Percentiles rank a stretch among this genome's conserved stretches.
Conservation (phyloP, 2,329 filamentous ascomycete genomes). For the Colletotrichum sp. region DNA sequence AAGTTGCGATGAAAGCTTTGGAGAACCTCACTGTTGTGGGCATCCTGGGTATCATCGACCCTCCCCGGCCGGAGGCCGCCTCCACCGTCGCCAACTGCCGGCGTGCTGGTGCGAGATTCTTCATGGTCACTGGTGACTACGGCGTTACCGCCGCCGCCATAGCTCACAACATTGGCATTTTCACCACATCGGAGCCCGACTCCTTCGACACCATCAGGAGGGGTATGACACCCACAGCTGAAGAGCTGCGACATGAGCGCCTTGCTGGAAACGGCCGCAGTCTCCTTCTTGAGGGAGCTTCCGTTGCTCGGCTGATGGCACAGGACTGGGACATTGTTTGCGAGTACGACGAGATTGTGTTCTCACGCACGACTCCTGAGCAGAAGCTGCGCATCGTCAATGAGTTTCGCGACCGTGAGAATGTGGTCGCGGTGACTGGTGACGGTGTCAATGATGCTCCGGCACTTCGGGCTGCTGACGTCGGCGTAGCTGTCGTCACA, state of each 20-base stretch:
- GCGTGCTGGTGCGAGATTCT: neutral
- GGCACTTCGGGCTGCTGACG: neutral
- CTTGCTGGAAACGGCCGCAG: neutral
- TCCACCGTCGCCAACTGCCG: neutral
- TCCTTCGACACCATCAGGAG: neutral
- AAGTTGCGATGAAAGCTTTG: neutral
- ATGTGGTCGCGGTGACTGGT: conserved; percentile 73
- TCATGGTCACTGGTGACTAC: neutral
- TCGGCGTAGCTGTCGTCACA: neutral
- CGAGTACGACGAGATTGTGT: neutral
- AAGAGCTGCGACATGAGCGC: neutral
- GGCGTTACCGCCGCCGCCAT: neutral
- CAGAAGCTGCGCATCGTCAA: conserved; percentile 78
- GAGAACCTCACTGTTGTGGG: neutral
- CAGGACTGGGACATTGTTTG: neutral
- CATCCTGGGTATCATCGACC: neutral
- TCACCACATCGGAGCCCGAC: neutral
- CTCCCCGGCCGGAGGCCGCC: neutral
- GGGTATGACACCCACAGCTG: conserved; percentile 62
- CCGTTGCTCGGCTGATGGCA: neutral
- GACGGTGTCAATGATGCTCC: conserved; percentile 41
- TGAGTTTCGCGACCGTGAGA: conserved; percentile 50
- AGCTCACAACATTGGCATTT: neutral
- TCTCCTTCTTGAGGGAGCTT: neutral
- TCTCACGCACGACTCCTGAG: conserved; percentile 64